phyloP scores from a whole-genome alignment of 257 asterid species.

The Ilex aquifolium region DNA sequence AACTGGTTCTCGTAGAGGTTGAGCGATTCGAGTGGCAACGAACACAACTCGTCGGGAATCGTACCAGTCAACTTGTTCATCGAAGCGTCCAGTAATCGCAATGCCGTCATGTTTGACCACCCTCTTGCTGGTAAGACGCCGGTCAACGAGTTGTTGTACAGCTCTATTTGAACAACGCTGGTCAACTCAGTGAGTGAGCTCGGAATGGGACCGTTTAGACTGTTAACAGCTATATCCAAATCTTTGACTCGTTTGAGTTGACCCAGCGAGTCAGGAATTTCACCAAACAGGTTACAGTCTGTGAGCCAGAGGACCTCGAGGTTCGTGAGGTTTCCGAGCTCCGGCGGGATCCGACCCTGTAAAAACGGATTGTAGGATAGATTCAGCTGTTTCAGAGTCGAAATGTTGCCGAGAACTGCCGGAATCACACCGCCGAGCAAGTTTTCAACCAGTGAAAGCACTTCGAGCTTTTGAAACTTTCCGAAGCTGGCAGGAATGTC shows the following conservation, averaged over 20 bases:
- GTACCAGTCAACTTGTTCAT: conserved; percentile 75
- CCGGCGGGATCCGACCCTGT: conserved; percentile 82
- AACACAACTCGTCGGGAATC: conserved; percentile 78
- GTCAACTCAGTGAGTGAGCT: conserved; percentile 59
- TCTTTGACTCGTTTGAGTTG: conserved; percentile 54
- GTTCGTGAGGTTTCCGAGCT: conserved; percentile 68
- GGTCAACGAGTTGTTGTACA: conserved; percentile 71
- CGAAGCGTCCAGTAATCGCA: conserved; percentile 77
- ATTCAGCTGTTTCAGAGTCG: conserved; percentile 76
- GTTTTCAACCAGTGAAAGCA: conserved; percentile 73
- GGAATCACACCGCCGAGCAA: conserved; percentile 76
- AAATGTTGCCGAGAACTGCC: conserved; percentile 59
- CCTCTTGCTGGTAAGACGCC: conserved; percentile 76
- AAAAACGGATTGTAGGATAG: conserved; percentile 80
- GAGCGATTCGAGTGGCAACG: conserved; percentile 82
- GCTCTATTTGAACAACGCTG: conserved; percentile 75
- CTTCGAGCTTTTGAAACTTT: conserved; percentile 65
- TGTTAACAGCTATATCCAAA: conserved; percentile 76
- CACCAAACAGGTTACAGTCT: conserved; percentile 65
- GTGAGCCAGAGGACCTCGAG: conserved; percentile 87
- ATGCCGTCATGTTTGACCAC: conserved; percentile 76
- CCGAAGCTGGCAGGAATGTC: conserved; percentile 72
- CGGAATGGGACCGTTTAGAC: conserved; percentile 63
- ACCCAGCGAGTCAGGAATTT: conserved; percentile 74
- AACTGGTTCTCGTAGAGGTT: conserved; percentile 74